Evolutionary conservation across 257 asterid species (phyloP).

Genomic region (Jacaranda copaia): DNA sequence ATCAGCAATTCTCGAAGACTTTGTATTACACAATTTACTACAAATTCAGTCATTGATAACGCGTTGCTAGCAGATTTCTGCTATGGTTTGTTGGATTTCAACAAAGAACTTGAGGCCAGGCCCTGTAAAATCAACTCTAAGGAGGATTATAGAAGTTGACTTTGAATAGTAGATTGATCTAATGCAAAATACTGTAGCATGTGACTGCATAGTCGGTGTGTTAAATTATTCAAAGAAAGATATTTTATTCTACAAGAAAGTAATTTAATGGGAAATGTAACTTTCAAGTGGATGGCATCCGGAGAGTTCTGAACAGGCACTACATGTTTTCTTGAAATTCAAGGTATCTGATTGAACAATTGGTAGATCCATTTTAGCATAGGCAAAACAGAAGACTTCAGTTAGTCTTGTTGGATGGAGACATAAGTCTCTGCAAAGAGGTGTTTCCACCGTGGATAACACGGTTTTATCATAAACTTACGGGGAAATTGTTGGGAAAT

Average conservation of each 20-base stretch:
- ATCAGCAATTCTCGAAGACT: conserved; percentile 39
- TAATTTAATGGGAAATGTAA: not conserved
- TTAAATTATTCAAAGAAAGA: not conserved
- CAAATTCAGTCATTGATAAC: conserved; percentile 50
- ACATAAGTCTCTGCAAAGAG: not conserved
- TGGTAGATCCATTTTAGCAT: not conserved
- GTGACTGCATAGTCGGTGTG: not conserved
- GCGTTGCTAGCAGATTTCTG: not conserved
- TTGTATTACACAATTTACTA: conserved; percentile 38
- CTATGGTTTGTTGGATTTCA: not conserved
- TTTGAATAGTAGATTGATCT: conserved; percentile 4
- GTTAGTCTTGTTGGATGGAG: too few relatives aligned
- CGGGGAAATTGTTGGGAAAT: not conserved
- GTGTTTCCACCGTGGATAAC: not conserved
- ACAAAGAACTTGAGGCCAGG: not conserved
- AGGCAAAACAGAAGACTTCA: too few relatives aligned
- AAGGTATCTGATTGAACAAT: not conserved
- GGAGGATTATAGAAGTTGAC: conserved; percentile 13
- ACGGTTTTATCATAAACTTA: not conserved
- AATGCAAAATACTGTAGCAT: not conserved
- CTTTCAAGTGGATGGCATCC: not conserved
- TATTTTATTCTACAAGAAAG: not conserved
- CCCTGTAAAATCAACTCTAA: not conserved
- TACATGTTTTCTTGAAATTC: not conserved
- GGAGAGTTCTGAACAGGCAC: not conserved